Percentiles rank a stretch among this genome's conserved stretches.
Evolutionary conservation across 2,329 filamentous ascomycete species (phyloP).

Genomic region (Hypoxylon sp.): DNA sequence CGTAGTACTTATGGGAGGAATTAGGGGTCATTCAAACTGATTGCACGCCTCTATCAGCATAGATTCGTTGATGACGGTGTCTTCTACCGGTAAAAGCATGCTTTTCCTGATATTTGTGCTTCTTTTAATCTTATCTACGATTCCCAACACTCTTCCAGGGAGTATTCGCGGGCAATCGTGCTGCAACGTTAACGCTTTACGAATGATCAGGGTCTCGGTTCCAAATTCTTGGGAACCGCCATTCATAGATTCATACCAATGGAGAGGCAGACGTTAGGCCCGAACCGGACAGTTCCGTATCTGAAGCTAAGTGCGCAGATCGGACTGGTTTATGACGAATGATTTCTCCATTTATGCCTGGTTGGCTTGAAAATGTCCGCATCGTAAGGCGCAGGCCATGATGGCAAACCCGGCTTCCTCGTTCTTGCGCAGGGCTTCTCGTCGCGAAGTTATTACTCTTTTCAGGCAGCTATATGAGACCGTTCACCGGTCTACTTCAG

Average conservation of each 20-base stretch:
- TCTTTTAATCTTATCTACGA: not conserved
- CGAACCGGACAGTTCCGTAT: not conserved
- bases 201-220: constrained; percentile 16
- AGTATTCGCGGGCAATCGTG: not conserved
- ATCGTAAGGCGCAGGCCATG: not conserved
- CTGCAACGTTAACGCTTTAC: not conserved
- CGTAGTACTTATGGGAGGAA: not conserved
- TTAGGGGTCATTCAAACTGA: not conserved
- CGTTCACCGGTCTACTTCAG: constrained; percentile 56
- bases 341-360: not conserved
- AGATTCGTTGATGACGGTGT: not conserved
- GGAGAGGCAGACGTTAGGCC: constrained; percentile 1
- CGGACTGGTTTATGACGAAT: not conserved
- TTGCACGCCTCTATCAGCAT: not conserved
- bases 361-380: not conserved
- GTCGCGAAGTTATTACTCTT: too few species aligned
- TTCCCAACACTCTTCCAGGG: not conserved
- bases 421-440: not conserved
- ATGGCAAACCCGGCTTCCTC: not conserved
- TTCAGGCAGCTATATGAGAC: not conserved
- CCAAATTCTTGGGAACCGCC: constrained; percentile 16
- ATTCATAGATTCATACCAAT: not conserved
- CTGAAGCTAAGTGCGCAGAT: not conserved
- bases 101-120: not conserved
- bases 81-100: not conserved